Percentiles rank a stretch among this genome's conserved stretches.
Conservation (phyloP, 2,329 filamentous ascomycete species). For the Herpotrichia juniperi region DNA sequence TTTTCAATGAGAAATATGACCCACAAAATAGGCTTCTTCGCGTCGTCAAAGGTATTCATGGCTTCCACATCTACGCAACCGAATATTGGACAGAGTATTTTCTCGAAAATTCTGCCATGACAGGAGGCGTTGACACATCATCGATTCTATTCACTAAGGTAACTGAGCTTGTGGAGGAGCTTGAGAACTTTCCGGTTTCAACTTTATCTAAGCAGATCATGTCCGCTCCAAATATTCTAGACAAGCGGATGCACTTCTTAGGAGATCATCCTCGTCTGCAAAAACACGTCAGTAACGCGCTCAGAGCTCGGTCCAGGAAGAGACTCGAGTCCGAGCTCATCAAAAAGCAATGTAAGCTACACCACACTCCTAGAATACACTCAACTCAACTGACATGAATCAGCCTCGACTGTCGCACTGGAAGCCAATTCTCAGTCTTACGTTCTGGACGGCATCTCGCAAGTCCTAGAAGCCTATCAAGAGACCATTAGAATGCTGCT, state of each 20-base stretch:
- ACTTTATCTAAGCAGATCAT: not conserved
- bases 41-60: constrained; percentile 20
- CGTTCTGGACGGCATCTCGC: constrained; percentile 5
- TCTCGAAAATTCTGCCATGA: not conserved
- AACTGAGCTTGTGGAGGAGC: not conserved
- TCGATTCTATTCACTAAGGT: not conserved
- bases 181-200: not conserved
- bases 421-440: not conserved
- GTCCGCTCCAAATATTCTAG: not conserved
- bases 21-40: constrained; percentile 7
- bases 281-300: not conserved
- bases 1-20: constrained; percentile 9
- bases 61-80: constrained; percentile 19
- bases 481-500: constrained; percentile 9
- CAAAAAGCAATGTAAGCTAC: not conserved
- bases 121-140: constrained; percentile 1
- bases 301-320: constrained; percentile 7
- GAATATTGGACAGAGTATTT: constrained; percentile 23
- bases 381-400: not conserved
- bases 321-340: constrained; percentile 6
- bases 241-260: constrained; percentile 6
- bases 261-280: not conserved
- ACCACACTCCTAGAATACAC: too few relatives aligned
- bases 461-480: constrained; percentile 13
- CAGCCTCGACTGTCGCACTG: not conserved